phyloP scores from a whole-genome alignment of 768 basidiomycete genomes.

The Sporobolomyces pararoseus region DNA sequence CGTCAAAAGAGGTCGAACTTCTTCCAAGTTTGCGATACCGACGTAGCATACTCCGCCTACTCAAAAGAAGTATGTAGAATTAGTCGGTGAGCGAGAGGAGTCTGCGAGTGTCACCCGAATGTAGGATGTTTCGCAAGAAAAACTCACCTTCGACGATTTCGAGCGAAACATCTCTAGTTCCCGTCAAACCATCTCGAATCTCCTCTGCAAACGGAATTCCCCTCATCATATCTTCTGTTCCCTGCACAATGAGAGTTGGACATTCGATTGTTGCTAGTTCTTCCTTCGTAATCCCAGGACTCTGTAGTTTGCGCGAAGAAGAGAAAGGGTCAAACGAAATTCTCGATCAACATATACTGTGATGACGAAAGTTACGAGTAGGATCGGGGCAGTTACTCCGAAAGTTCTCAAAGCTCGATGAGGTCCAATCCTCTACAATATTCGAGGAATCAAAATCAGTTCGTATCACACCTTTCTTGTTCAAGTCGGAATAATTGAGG shows the following conservation, averaged over 20 bases:
- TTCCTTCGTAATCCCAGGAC: neutral
- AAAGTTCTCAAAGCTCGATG: conserved; percentile 5
- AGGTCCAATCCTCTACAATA: conserved; percentile 5
- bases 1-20: neutral
- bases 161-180: neutral
- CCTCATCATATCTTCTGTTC: conserved; percentile 3
- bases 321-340: neutral
- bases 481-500: no score
- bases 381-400: neutral
- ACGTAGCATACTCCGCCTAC: neutral
- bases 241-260: neutral
- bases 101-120: no score
- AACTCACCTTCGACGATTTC: conserved; percentile 3
- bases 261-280: conserved; percentile 1
- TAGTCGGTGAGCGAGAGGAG: no score
- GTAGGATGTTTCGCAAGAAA: no score
- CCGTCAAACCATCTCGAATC: neutral
- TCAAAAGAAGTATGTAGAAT: no score
- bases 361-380: neutral
- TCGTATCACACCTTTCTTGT: no score
- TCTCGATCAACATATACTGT: no score
- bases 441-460: no score
- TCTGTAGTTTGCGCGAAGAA: neutral
- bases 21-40: neutral
- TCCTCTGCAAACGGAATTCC: neutral